Evolutionary conservation across 306 rosid genomes (phyloP), one percentile per base, ranked within the genome.

Genomic region (Cyclanthera cordifolia): DNA sequence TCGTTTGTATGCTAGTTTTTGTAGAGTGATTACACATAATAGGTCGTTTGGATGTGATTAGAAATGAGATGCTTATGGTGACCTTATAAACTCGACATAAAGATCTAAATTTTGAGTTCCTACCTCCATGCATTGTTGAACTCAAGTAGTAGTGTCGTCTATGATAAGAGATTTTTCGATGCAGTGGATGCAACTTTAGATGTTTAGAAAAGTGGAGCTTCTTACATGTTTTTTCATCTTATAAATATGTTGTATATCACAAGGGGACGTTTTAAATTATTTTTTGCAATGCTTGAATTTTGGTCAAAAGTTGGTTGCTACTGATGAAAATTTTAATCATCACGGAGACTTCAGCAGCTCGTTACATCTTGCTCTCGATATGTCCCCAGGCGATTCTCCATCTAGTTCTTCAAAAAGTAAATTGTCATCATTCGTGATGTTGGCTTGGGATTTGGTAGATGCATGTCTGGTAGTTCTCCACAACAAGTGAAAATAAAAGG

Each of bases 351-450:
- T 83, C 48, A 93, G 79, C 82, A 81, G 86, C 21, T 85, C 81
- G 67, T 53, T 86, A 59, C 75, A 79, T 60, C 76, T 74, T 74
- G 94, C 95, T 74, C 83, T 90, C 75, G 81, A 91, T 71, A 76
- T 89, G 86, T 79, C 90, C 63, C 81, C 89, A 1, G 96, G 90
- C 68, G 94, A 90, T 78, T 90, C 95, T 80, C 90, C 93, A 69
- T 84, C 96, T 72, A 78, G 78, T 82, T 85, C 87, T 66, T 72
- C 87, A 34, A 93, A 93, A 83, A 86, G 91, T 79, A 93, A 90
- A 83, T 79, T 84, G 75, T 72, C 70, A 71, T 73, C 90, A 59
- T 73, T 83, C 45, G 93, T 81, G 43, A 59, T 81, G 71, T 32
- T 66, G 91, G 86, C 75, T 68, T 77, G 73, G 96, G 95, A 78